Percentiles rank a stretch among this genome's conserved stretches.
Conservation (phyloP, 1,284 basidiomycete genomes). For the Puccinia hordei region DNA sequence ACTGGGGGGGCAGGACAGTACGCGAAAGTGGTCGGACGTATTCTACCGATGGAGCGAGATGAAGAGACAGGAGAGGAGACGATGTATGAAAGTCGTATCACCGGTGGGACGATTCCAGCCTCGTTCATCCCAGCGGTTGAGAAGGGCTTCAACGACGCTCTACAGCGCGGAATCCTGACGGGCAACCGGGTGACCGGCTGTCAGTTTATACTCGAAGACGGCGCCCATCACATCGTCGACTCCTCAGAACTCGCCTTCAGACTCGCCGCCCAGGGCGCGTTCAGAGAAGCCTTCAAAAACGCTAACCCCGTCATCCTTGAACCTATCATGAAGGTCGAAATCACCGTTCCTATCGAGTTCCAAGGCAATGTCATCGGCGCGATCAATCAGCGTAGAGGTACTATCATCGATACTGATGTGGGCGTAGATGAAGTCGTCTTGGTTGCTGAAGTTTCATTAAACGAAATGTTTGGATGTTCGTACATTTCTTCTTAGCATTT, state of each 20-base stretch:
- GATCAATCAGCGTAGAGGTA: conserved; percentile 88
- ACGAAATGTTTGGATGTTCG: conserved; percentile 93
- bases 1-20: conserved; percentile 96
- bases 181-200: conserved; percentile 87
- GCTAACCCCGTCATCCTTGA: conserved; percentile 84
- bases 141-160: conserved; percentile 94
- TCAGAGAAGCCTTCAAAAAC: conserved; percentile 82
- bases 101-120: conserved; percentile 87
- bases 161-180: conserved; percentile 86
- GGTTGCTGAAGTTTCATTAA: conserved; percentile 86
- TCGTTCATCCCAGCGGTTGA: conserved; percentile 93
- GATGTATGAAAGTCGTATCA: conserved; percentile 83
- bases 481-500: background rate
- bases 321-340: conserved; percentile 98
- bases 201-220: conserved; percentile 87
- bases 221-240: conserved; percentile 90
- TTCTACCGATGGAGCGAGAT: conserved; percentile 78
- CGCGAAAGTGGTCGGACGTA: conserved; percentile 84
- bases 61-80: conserved; percentile 57
- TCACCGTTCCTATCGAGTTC: conserved; percentile 93
- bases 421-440: conserved; percentile 96
- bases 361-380: conserved; percentile 94
- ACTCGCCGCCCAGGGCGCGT: conserved; percentile 83
- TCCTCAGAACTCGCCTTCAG: conserved; percentile 96
- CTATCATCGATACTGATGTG: conserved; percentile 93